phyloP scores from a whole-genome alignment of 2,329 filamentous ascomycete species.

The Penicillium palitans region DNA sequence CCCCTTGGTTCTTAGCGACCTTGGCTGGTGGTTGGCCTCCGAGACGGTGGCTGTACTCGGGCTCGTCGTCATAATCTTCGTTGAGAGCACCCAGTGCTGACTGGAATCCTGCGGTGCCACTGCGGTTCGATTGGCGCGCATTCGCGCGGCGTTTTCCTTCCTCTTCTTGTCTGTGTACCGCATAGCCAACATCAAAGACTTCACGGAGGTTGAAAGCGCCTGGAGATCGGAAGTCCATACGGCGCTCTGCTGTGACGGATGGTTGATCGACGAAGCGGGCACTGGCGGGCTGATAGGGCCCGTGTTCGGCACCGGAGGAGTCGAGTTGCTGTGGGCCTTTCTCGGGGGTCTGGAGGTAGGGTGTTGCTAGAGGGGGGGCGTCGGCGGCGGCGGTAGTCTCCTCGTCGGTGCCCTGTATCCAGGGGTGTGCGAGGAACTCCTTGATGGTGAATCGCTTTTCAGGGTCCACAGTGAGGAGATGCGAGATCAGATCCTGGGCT shows the following conservation, averaged over 20 bases:
- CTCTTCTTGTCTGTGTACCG: conserved; percentile 94
- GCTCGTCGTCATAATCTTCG: conserved; percentile 62
- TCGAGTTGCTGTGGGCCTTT: conserved; percentile 59
- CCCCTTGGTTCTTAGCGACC: conserved; percentile 62
- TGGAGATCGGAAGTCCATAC: conserved; percentile 91
- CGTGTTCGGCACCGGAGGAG: conserved; percentile 42
- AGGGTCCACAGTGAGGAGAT: conserved; percentile 90
- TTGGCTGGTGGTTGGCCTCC: conserved; percentile 58
- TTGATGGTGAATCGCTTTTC: conserved; percentile 92
- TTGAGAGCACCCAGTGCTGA: conserved; percentile 65
- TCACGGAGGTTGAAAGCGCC: conserved; percentile 94
- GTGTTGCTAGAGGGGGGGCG: conserved; percentile 70
- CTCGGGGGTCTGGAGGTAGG: conserved; percentile 57
- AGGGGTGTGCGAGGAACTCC: conserved; percentile 91
- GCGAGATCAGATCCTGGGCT: conserved; percentile 89
- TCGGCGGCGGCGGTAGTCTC: conserved; percentile 66
- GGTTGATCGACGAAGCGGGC: conserved; percentile 60
- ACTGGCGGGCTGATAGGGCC: conserved; percentile 49
- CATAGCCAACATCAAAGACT: conserved; percentile 97
- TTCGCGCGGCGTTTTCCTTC: conserved; percentile 90
- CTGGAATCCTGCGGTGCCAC: conserved; percentile 60
- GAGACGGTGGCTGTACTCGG: conserved; percentile 56
- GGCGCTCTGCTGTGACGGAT: conserved; percentile 57
- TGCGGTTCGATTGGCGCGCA: conserved; percentile 67
- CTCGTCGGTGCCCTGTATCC: conserved; percentile 75